Evolutionary conservation across 192 early-diverging fungal species (phyloP), one percentile per base, ranked within the genome.

Genomic region (Rhizophagus clarus): DNA sequence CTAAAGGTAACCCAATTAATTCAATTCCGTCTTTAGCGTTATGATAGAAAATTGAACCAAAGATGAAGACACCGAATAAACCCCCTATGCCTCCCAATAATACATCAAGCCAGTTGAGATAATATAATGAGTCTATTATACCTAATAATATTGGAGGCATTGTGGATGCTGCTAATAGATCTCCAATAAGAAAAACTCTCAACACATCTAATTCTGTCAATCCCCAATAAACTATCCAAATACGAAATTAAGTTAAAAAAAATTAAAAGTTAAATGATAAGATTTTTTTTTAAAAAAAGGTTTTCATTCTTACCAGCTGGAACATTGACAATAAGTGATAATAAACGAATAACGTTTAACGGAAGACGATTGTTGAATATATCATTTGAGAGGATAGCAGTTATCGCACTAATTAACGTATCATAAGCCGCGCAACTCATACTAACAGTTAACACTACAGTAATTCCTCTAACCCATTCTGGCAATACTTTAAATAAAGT

Each of bases 341-440:
- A 28, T 17, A n/a, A 28, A 64, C 72, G 68, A 71, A 62, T 40
- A 67, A 60, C 49, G 26, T 40, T 42, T 61, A 82, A 63, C 49
- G 80, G 76, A 42, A 73, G 49, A 12, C 68, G 72, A 60, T 84
- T 83, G 26, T 34, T 20, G 42, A 83, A 80, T 37, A 84, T 10
- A 83, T 82, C 76, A 83, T 92, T 91, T 45, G 86, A 90, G 26
- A 91, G 73, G 51, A 85, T 91, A 5, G 88, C 82, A 67, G 88
- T 88, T 82, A 91, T 81, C 29, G 89, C 91, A 12, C 83, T 87
- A 75, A 91, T 90, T 75, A 92, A 84, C 3, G 90, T 92, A 75
- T 92, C 91, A 42, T 88, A 86, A n/a, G 90, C 85, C 26, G 89
- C 91, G 83, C 91, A 92, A 74, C 86, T 85, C 51, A 92, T 83